Percentiles rank a stretch among this genome's conserved stretches.
Evolutionary conservation across 106 monocot genomes (phyloP).

Genomic region (Apostasia shenzhenica): DNA sequence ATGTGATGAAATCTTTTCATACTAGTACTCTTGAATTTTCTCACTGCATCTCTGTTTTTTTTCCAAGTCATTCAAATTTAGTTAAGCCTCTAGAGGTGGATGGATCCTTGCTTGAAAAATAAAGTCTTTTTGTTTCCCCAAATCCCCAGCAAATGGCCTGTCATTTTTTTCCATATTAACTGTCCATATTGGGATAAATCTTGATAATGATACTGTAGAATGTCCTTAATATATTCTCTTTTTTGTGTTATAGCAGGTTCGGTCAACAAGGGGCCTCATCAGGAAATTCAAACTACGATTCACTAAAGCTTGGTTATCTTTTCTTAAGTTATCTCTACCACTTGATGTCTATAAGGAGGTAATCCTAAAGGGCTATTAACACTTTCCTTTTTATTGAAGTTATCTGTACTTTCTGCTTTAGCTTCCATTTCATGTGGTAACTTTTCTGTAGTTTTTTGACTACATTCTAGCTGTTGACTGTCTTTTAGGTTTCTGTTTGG

Average conservation of each 20-base stretch:
- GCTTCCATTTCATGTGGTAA: too few relatives aligned
- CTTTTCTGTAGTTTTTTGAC: too few relatives aligned
- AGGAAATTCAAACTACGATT: slow-evolving; percentile 75
- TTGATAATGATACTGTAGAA: not conserved
- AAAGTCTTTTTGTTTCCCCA: not conserved
- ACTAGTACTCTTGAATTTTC: too few relatives aligned
- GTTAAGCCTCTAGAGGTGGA: too few relatives aligned
- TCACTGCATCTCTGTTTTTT: too few relatives aligned
- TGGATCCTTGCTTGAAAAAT: not conserved
- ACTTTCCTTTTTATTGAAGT: too few relatives aligned
- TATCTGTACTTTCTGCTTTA: too few relatives aligned
- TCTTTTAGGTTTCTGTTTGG: too few relatives aligned
- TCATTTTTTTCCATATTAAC: not conserved
- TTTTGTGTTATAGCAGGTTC: slow-evolving; percentile 10
- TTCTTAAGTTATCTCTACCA: slow-evolving; percentile 74
- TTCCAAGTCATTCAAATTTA: too few relatives aligned
- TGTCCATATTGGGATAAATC: not conserved
- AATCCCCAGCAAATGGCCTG: not conserved
- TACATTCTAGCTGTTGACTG: too few relatives aligned
- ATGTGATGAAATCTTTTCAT: too few relatives aligned
- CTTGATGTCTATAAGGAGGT: slow-evolving; percentile 93
- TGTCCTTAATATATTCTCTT: not conserved
- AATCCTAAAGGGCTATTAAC: not conserved
- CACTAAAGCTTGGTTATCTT: slow-evolving; percentile 83
- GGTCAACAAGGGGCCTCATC: slow-evolving; percentile 21